Base-by-base conservation (phyloP, 805 yeast species). In the Teunomyces panamensis region DNA sequence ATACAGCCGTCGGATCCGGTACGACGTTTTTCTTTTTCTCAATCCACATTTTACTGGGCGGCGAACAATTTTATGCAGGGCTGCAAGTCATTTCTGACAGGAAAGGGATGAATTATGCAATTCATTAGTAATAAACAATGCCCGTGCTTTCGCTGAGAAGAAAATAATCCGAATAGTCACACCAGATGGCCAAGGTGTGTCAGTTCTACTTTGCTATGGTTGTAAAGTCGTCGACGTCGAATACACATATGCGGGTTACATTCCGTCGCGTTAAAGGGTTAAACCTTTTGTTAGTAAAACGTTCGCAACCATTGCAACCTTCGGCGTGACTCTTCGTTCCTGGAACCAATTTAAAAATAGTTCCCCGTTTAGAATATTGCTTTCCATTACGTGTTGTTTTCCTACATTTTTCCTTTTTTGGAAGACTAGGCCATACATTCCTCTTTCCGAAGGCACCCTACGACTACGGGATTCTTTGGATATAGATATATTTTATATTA, bases 401-500 rank as follows among this genome's bases (percentile, higher is more conserved):
- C 6, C 3, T 7, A 13, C 16, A n/a, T 13, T 5, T 13, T 32
- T 32, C 17, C 34, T 13, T 5, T 32, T 36, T 10, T 11, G 27
- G 39, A 20, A 5, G 24, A 20, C 24, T 5, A 17, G 3, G 17
- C 17, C 17, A 17, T 17, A 17, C 17, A 16, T 20, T 20, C 5
- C 24, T 5, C 24, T 1, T 20, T 20, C 24, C 24, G 24, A 20
- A 20, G 5, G 24, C 6, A 20, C 24, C 24, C 24, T 5, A 20
- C 6, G 24, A 11, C 28, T 28, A 11, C 13, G 13, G n/a, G 8
- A 6, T 10, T 16, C 9, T 5, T 16, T 29, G 16, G 14, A 16
- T 29, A 17, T 33, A 16, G 37, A 33, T 9, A 39, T 28, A 39
- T 29, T 39, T 39, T 39, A 48, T 44, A 45, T 45, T 41, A 37